phyloP scores from a whole-genome alignment of 2,329 filamentous ascomycete species.

The Triangularia setosa region DNA sequence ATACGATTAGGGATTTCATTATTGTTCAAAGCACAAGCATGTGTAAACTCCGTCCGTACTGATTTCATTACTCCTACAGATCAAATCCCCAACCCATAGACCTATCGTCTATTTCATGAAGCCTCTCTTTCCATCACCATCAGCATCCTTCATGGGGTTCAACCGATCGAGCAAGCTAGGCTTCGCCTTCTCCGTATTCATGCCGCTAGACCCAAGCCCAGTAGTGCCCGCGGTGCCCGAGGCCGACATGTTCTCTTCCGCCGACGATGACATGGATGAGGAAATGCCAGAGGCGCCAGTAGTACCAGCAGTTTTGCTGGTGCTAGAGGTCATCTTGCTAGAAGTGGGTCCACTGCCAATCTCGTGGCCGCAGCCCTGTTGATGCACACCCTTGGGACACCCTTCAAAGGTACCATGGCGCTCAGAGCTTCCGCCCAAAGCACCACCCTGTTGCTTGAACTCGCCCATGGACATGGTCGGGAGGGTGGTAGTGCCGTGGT shows the following conservation, averaged over 20 bases:
- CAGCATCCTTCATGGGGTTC: constrained; percentile 51
- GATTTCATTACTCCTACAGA: no score
- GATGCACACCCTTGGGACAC: constrained; percentile 46
- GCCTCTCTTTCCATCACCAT: constrained; percentile 53
- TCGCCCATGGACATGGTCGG: constrained; percentile 62
- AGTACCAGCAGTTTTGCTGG: constrained; percentile 4
- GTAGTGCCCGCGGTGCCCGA: neutral
- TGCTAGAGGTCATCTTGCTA: neutral
- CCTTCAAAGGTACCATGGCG: constrained; percentile 57
- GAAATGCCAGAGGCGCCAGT: constrained; percentile 13
- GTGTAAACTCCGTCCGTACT: no score
- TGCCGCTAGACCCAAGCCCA: neutral
- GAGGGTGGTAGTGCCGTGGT: constrained; percentile 61
- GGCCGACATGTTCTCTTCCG: neutral
- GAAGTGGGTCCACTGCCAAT: neutral
- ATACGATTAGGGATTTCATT: no score
- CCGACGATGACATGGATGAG: neutral
- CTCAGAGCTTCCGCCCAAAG: constrained; percentile 50
- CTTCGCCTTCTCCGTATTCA: constrained; percentile 33
- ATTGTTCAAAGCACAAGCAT: no score
- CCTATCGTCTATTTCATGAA: constrained; percentile 41
- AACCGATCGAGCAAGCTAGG: constrained; percentile 48
- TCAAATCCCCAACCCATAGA: no score
- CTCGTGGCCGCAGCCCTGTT: constrained; percentile 31
- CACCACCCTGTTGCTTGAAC: constrained; percentile 53